Evolutionary conservation across 2,329 filamentous ascomycete genomes (phyloP).

Genomic region (Meredithiella fracta): DNA sequence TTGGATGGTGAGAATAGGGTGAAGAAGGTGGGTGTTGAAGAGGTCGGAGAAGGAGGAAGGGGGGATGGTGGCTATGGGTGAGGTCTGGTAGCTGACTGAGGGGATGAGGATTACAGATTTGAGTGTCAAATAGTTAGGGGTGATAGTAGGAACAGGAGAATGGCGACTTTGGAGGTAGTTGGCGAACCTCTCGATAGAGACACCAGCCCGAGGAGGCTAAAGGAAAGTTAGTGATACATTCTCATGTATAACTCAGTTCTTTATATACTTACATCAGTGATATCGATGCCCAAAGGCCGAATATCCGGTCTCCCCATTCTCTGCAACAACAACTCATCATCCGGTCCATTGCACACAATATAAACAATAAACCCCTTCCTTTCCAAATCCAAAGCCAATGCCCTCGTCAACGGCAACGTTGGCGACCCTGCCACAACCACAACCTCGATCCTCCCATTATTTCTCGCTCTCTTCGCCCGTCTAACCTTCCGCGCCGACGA

Average conservation of each 20-base stretch:
- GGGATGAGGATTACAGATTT: constrained; percentile 73
- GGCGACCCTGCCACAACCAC: constrained; percentile 78
- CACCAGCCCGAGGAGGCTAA: constrained; percentile 50
- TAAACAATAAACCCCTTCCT: constrained; percentile 86
- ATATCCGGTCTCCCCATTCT: constrained; percentile 67
- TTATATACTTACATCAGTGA: constrained; percentile 58
- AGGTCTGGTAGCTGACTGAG: constrained; percentile 61
- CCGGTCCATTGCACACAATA: constrained; percentile 66
- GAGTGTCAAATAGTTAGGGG: constrained; percentile 58
- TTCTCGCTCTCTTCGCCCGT: constrained; percentile 57
- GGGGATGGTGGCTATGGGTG: constrained; percentile 70
- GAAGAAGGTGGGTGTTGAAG: constrained; percentile 79
- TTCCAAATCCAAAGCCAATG: constrained; percentile 73
- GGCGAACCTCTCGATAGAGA: constrained; percentile 55
- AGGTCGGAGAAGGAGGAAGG: constrained; percentile 75
- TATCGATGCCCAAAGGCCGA: constrained; percentile 64
- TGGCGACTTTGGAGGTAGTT: constrained; percentile 58
- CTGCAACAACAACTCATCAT: constrained; percentile 69
- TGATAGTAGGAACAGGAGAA: constrained; percentile 57
- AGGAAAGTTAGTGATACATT: not conserved
- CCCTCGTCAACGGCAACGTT: constrained; percentile 65
- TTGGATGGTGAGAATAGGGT: constrained; percentile 77
- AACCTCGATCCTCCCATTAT: constrained; percentile 77
- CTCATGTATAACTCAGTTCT: not conserved
- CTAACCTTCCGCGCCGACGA: constrained; percentile 49